Evolutionary conservation across 2,329 filamentous ascomycete species (phyloP), one percentile per base, ranked within the genome.

Genomic region (Aureobasidium sp.): DNA sequence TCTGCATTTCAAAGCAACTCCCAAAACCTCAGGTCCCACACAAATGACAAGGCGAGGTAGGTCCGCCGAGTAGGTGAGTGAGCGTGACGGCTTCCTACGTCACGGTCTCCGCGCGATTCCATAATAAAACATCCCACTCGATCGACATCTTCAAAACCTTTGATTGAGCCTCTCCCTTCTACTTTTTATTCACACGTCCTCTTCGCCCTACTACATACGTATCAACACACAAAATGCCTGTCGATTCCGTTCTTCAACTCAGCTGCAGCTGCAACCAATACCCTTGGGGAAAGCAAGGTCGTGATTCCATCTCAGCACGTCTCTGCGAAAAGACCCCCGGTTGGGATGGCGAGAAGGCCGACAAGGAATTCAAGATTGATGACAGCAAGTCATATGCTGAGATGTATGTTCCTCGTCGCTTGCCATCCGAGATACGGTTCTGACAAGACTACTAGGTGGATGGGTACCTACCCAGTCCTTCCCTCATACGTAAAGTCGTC

Each of bases 381-480:
- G 82, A 89, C 60, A 77, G 80, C 62, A 79, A 84, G 67, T 73
- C 77, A 7, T 91, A 91, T 69, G 81, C 83, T 1, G 84, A 87
- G 70, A 81, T 83, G 76, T 74, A 64, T 66, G 60, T 49, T 7
- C 35, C 5, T 8, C 52, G 11, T 1, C 8, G n/a, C 9, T 14
- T 1, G 53, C 15, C 5, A 39, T 33, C 42, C 31, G n/a, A n/a
- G 4, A 15, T 39, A 14, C 37, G 9, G 14, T 27, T 14, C 61
- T 66, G 7, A 57, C 57, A 72, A 39, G 19, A 33, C 0, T 35
- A 2, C 39, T 60, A 69, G 67, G 80, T 91, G 88, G 88, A 88
- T 91, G 77, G 88, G 87, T 4, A 90, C 88, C 48, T 90, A 91
- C 69, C 87, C 87, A 0, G 83, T 84, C 42, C 81, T 87, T 29